These are phyloP conservation scores for Phytophthora hibernalis DNA, from an alignment of 352 stramenopile species.

Conservation along the genomic window DNA sequence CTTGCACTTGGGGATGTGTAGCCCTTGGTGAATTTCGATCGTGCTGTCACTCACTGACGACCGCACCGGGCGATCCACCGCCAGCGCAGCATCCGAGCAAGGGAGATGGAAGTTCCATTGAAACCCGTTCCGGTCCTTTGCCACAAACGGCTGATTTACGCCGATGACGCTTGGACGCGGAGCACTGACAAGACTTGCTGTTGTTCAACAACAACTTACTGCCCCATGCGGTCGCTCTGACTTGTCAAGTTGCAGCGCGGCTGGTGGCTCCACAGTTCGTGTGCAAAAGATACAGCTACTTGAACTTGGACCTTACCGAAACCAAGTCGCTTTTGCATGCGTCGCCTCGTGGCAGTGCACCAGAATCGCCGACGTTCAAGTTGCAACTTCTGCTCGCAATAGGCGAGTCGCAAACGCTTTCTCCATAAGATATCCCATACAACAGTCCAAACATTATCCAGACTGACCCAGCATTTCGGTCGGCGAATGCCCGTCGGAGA, in stretches of 20 bases:
- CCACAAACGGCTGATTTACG: constrained; percentile 4
- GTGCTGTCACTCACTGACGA: neutral
- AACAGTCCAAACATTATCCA: no score
- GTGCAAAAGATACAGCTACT: constrained; percentile 16
- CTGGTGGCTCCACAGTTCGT: constrained; percentile 19
- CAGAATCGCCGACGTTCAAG: constrained; percentile 23
- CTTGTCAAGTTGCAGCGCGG: constrained; percentile 11
- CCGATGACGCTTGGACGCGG: neutral
- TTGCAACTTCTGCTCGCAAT: constrained; percentile 9
- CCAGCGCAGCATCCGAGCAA: neutral
- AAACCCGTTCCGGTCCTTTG: constrained; percentile 18
- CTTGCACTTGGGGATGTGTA: constrained; percentile 28
- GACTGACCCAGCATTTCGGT: neutral
- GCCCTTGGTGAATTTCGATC: constrained; percentile 1
- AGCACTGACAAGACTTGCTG: neutral
- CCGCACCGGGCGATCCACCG: constrained; percentile 13
- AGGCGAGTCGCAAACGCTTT: no score
- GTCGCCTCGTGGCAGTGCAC: neutral
- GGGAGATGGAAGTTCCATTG: no score
- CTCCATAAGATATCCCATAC: no score
- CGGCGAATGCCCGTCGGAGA: neutral
- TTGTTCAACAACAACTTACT: neutral
- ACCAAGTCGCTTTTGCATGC: constrained; percentile 1
- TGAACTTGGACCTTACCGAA: constrained; percentile 26
- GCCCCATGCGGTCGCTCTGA: neutral